phyloP scores from a whole-genome alignment of 257 asterid genomes.

The Anisodus acutangulus region DNA sequence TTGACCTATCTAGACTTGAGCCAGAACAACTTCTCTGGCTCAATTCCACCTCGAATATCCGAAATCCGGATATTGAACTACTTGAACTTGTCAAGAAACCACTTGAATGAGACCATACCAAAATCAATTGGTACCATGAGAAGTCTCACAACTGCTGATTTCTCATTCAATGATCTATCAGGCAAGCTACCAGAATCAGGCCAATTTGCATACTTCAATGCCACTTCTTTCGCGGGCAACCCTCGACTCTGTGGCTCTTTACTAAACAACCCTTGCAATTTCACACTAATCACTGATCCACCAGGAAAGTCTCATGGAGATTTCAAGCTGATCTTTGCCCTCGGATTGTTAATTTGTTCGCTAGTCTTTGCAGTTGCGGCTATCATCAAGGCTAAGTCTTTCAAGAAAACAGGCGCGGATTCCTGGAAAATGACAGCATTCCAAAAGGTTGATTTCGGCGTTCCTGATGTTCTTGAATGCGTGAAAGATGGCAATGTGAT shows the following conservation, averaged over 20 bases:
- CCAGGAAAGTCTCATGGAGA: constrained; percentile 50
- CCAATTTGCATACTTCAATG: constrained; percentile 77
- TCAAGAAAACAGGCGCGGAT: constrained; percentile 57
- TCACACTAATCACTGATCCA: constrained; percentile 31
- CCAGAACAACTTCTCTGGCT: constrained; percentile 68
- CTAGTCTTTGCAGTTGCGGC: constrained; percentile 73
- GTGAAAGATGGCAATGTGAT: constrained; percentile 91
- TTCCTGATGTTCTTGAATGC: constrained; percentile 74
- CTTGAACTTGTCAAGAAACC: constrained; percentile 83
- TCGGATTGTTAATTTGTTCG: constrained; percentile 71
- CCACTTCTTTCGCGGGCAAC: constrained; percentile 73
- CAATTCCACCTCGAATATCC: constrained; percentile 71
- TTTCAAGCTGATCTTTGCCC: constrained; percentile 79
- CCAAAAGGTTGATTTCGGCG: constrained; percentile 74
- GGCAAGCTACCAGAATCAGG: constrained; percentile 88
- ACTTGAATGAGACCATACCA: constrained; percentile 65
- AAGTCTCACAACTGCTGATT: constrained; percentile 92
- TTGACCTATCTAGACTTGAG: constrained; percentile 85
- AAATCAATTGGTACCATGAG: constrained; percentile 65
- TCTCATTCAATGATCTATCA: constrained; percentile 82
- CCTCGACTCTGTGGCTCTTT: constrained; percentile 73
- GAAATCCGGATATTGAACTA: constrained; percentile 67
- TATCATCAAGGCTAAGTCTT: constrained; percentile 73
- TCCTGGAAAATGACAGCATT: constrained; percentile 92
- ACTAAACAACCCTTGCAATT: constrained; percentile 70